A percentile compares a stretch with the other conserved stretches of the same genome.
Conservation (phyloP, 2,329 filamentous ascomycete genomes). For the Cryphonectria radicalis region DNA sequence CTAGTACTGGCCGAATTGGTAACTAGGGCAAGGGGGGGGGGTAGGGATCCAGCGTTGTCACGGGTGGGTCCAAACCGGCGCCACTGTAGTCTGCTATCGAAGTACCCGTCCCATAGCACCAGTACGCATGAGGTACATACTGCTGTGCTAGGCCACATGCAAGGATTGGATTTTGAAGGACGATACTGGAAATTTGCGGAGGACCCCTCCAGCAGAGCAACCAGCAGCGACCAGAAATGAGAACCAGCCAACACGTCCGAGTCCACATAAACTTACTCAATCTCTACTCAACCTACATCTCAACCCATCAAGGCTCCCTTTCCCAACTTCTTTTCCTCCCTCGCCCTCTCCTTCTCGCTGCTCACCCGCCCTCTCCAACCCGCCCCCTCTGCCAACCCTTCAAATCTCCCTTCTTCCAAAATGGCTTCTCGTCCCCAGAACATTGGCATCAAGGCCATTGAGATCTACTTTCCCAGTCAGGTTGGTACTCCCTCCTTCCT, state of each 20-base stretch:
- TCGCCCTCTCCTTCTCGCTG: slow-evolving; percentile 15
- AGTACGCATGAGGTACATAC: not conserved
- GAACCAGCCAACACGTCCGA: not conserved
- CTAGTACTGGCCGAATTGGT: not conserved
- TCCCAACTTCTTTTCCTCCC: not conserved
- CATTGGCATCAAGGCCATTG: slow-evolving; percentile 91
- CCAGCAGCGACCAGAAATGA: not conserved
- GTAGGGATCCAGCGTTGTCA: not conserved
- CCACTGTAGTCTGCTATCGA: not conserved
- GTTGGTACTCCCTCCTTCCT: slow-evolving; percentile 52
- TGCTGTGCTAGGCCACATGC: not conserved
- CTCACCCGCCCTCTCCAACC: slow-evolving; percentile 13
- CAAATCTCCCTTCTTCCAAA: slow-evolving; percentile 32
- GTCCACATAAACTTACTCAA: not conserved
- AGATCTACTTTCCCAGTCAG: slow-evolving; percentile 86
- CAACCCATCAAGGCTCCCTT: not conserved
- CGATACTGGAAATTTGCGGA: slow-evolving; percentile 7
- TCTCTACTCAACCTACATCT: not conserved
- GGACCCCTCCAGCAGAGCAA: slow-evolving; percentile 5
- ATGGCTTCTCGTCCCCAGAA: slow-evolving; percentile 83
- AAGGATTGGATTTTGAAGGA: not conserved
- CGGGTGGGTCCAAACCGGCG: not conserved
- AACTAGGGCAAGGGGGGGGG: not conserved
- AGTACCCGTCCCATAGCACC: not conserved
- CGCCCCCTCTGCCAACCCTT: not conserved